These are phyloP conservation scores for Xylaria sp. DNA, from an alignment of 2,329 filamentous ascomycete species.

Conservation along the genomic window DNA sequence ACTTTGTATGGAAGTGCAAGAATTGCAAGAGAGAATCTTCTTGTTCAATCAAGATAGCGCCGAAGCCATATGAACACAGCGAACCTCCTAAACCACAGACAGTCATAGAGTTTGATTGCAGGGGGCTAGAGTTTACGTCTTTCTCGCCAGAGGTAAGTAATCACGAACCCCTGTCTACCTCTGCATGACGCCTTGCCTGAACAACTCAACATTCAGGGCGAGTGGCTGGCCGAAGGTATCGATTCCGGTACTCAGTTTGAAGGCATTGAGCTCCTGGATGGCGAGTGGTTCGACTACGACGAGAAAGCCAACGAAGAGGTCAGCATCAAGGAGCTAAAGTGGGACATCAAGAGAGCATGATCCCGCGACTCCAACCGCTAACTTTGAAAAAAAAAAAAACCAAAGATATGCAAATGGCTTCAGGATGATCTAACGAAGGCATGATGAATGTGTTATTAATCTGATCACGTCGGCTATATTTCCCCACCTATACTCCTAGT, in stretches of 20 bases:
- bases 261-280: conserved; percentile 83
- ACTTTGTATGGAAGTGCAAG: conserved; percentile 99
- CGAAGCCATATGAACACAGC: conserved; percentile 75
- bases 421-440: conserved; percentile 1
- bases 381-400: no score
- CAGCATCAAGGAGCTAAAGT: conserved; percentile 88
- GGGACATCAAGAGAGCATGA: conserved; percentile 82
- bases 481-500: neutral
- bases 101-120: conserved; percentile 91
- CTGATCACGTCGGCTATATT: neutral
- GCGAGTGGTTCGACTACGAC: conserved; percentile 98
- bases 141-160: conserved; percentile 84
- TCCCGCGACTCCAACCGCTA: neutral
- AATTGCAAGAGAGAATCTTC: conserved; percentile 93
- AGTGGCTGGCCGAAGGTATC: conserved; percentile 85
- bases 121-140: conserved; percentile 89
- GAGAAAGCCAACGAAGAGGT: conserved; percentile 94
- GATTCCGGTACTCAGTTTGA: conserved; percentile 87
- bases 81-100: conserved; percentile 81
- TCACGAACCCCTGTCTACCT: neutral
- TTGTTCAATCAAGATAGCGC: conserved; percentile 81
- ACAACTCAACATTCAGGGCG: conserved; percentile 67
- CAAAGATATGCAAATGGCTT: neutral
- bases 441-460: neutral
- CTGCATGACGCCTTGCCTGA: conserved; percentile 22